Evolutionary conservation across 352 stramenopile genomes (phyloP).

Genomic region (Globisporangium uncinulatum): DNA sequence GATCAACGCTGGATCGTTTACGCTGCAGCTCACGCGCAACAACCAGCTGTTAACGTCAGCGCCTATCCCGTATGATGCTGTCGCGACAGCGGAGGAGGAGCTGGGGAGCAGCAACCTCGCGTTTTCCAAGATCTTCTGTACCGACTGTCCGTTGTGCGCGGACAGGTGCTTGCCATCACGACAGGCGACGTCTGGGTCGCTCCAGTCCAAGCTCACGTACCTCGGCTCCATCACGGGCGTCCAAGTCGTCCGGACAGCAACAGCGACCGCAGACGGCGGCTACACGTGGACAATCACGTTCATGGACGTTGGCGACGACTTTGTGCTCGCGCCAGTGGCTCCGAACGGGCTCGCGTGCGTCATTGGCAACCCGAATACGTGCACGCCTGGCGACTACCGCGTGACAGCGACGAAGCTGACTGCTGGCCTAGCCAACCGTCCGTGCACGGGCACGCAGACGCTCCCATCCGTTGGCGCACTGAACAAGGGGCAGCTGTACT

Average conservation of each 20-base stretch:
- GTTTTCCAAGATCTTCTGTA: slow-evolving; percentile 61
- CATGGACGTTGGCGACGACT: slow-evolving; percentile 81
- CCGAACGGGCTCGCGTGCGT: slow-evolving; percentile 21
- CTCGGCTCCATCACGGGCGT: slow-evolving; percentile 56
- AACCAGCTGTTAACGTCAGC: slow-evolving; percentile 47
- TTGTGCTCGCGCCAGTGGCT: slow-evolving; percentile 32
- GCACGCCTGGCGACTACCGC: slow-evolving; percentile 25
- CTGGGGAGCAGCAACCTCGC: slow-evolving; percentile 29
- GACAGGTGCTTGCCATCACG: slow-evolving; percentile 28
- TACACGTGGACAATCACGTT: slow-evolving; percentile 92
- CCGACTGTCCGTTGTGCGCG: slow-evolving; percentile 32
- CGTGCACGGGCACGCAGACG: slow-evolving; percentile 77
- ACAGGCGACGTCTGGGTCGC: slow-evolving; percentile 50
- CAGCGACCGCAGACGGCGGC: slow-evolving; percentile 29
- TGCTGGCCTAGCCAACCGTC: slow-evolving; percentile 57
- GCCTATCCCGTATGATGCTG: slow-evolving; percentile 92
- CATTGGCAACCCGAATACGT: slow-evolving; percentile 12
- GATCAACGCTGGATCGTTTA: slow-evolving; percentile 56
- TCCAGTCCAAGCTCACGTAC: slow-evolving; percentile 67
- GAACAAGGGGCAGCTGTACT: slow-evolving; percentile 90
- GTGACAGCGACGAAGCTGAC: slow-evolving; percentile 58
- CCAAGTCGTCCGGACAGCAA: slow-evolving; percentile 61
- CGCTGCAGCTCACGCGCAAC: slow-evolving; percentile 39
- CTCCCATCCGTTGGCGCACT: slow-evolving; percentile 67
- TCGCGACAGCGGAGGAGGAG: slow-evolving; percentile 81